A percentile compares a stretch with the other conserved stretches of the same genome.
Evolutionary conservation across 208 protist species (phyloP).

Genomic region (Phytomonas francai): DNA sequence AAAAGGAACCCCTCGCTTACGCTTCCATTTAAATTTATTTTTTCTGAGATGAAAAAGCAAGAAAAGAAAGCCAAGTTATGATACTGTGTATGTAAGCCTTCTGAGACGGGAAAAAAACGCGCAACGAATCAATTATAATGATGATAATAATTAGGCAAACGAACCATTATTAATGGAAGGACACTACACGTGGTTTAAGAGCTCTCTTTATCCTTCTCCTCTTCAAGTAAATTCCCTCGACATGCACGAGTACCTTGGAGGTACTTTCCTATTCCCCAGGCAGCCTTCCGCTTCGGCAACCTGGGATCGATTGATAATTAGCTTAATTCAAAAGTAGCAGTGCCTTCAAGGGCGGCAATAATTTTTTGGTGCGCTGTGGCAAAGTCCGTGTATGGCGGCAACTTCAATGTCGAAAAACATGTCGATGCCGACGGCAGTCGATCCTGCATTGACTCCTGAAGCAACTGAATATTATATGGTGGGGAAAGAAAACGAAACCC

Average conservation of each 20-base stretch:
- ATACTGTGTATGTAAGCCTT: not conserved
- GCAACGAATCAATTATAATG: not conserved
- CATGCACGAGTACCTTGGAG: not conserved
- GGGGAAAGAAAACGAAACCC: conserved; percentile 90
- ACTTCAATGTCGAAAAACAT: conserved; percentile 91
- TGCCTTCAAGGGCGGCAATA: conserved; percentile 80
- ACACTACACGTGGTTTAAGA: not conserved
- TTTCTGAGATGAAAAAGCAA: not conserved
- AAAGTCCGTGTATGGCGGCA: conserved; percentile 76
- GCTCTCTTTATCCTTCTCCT: not conserved
- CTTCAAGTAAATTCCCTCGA: not conserved
- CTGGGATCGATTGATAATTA: conserved; percentile 16
- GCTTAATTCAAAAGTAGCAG: conserved; percentile 78
- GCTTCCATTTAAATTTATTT: not conserved
- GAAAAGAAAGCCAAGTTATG: not conserved
- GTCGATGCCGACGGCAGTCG: conserved; percentile 86
- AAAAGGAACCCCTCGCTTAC: not conserved
- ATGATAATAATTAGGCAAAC: not conserved
- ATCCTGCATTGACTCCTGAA: conserved; percentile 28
- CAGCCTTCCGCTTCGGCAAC: not conserved
- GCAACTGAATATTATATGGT: conserved; percentile 79
- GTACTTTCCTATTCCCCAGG: not conserved
- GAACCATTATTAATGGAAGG: not conserved
- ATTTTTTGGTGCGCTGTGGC: conserved; percentile 76
- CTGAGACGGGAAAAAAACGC: not conserved